Evolutionary conservation across 805 yeast species (phyloP).

Genomic region (Pichia membranifaciens): DNA sequence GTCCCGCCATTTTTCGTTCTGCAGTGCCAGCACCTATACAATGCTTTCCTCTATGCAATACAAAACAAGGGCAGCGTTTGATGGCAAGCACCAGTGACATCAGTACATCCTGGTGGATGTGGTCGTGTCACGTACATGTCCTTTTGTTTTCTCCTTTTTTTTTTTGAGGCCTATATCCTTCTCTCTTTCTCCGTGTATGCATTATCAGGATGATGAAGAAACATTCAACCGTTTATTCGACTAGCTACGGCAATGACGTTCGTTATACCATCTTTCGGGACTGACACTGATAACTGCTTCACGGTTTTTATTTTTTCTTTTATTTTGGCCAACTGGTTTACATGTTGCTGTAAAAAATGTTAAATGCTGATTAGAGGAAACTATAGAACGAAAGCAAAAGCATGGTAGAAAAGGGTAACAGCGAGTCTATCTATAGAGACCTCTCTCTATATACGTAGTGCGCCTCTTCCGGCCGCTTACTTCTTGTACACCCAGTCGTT

Average conservation of each 20-base stretch:
- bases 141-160: not conserved
- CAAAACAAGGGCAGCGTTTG: no score
- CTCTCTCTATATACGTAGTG: not conserved
- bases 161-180: not conserved
- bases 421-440: not conserved
- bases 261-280: constrained; percentile 24
- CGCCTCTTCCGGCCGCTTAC: not conserved
- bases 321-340: no score
- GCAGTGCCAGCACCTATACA: no score
- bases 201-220: constrained; percentile 16
- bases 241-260: constrained; percentile 24
- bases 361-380: not conserved
- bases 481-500: constrained; percentile 78
- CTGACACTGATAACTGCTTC: constrained; percentile 13
- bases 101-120: no score
- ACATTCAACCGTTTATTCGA: constrained; percentile 16
- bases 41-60: no score
- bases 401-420: not conserved
- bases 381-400: not conserved
- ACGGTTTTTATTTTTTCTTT: no score
- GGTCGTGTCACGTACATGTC: no score
- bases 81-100: no score
- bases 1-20: no score
- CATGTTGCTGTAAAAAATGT: no score
- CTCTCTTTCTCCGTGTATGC: not conserved